phyloP scores from a whole-genome alignment of 140 eudicot species.

The Erigeron philadelphicus region DNA sequence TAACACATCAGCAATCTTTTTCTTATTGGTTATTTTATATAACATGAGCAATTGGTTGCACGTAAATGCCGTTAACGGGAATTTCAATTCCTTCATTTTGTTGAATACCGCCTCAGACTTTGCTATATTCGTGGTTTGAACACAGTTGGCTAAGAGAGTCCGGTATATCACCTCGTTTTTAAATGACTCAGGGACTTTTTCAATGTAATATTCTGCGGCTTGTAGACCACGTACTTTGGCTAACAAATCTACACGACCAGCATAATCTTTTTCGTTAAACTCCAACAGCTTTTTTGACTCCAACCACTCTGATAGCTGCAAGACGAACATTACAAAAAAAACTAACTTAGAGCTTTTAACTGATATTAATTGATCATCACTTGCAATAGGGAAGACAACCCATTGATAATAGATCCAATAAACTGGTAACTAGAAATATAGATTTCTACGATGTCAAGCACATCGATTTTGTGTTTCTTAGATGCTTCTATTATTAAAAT shows the following conservation, averaged over 20 bases:
- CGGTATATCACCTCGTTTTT: constrained; percentile 54
- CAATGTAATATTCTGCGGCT: constrained; percentile 55
- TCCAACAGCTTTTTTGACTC: constrained; percentile 40
- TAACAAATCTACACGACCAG: constrained; percentile 64
- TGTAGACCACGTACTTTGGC: constrained; percentile 61
- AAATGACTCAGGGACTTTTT: constrained; percentile 41
- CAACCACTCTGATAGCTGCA: constrained; percentile 75
- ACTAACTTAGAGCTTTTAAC: neutral
- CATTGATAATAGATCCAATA: neutral
- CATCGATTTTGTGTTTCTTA: neutral
- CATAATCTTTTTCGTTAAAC: constrained; percentile 48
- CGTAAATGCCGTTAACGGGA: constrained; percentile 43
- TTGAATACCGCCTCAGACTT: constrained; percentile 68
- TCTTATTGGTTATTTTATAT: constrained; percentile 54
- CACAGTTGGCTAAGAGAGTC: constrained; percentile 64
- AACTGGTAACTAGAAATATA: neutral
- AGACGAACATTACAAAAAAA: constrained; percentile 13
- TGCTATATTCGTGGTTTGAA: constrained; percentile 24
- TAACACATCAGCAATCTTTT: constrained; percentile 67
- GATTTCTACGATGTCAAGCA: neutral
- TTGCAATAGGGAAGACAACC: neutral
- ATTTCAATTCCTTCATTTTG: constrained; percentile 56
- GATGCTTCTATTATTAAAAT: neutral
- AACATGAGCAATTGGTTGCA: constrained; percentile 72
- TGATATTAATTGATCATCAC: neutral